Evolutionary conservation across 129 eudicot genomes (phyloP), one percentile per base, ranked within the genome.

Genomic region (Flaveria trinervia): DNA sequence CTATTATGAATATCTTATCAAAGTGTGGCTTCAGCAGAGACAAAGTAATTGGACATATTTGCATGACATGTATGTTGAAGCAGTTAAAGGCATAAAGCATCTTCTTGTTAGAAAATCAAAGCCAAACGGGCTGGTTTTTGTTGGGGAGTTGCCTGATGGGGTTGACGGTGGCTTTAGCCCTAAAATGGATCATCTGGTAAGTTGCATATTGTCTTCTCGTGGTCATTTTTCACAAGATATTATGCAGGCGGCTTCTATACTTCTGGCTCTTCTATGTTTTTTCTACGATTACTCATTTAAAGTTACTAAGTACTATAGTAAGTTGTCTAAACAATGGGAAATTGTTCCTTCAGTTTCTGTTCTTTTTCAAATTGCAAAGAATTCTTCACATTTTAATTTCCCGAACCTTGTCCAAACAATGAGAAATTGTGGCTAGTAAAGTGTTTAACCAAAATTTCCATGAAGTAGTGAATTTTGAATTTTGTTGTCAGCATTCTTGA

Each of bases 151-250:
- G 81, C 98, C 98, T 72, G 76, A 60, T 71, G 98, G 98, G 72
- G 77, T 65, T 75, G 84, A 83, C 17, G 93, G 93, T 79, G 73
- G 76, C 26, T 83, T 93, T 74, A 90, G 97, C 87, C 97, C 98
- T 15, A 94, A 94, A 79, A 94, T 94, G 98, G 98, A 94, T 82
- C 97, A 93, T 77, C 81, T 93, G 89, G 97, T 93, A 85, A 67
- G 88, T 68, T 45, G 11, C 71, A 39, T 39, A 60, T 17, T 17
- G 36, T 73, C 78, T 71, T 80, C 45, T 70, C 61, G 50, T 71
- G 56, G 73, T 54, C 18, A 68, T 69, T 48, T 46, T 15, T 45
- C 11, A 30, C 46, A 64, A 64, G 18, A 64, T 20, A 30, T 30
- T 30, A 30, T 30, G 46, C 46, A 23, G 39, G 41, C 7, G 66